phyloP scores from a whole-genome alignment of 768 basidiomycete species.

The Xerocomellus amylosporus region DNA sequence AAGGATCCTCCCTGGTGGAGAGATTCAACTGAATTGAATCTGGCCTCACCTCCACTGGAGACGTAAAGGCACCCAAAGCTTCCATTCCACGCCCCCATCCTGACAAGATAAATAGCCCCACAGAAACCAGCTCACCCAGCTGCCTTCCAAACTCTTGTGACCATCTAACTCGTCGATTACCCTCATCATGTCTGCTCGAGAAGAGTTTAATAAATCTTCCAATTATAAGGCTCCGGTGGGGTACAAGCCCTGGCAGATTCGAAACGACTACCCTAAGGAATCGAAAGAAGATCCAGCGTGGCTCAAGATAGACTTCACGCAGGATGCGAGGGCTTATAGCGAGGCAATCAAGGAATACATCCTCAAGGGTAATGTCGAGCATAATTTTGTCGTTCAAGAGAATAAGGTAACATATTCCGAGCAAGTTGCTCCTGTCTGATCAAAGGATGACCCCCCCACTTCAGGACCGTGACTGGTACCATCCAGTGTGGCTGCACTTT shows the following conservation, averaged over 20 bases:
- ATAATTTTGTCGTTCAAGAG: background rate
- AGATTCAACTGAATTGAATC: too few relatives aligned
- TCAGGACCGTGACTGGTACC: background rate
- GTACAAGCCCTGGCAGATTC: background rate
- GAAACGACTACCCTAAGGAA: background rate
- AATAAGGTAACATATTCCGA: background rate
- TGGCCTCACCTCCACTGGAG: background rate
- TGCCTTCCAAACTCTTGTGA: background rate
- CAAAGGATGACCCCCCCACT: background rate
- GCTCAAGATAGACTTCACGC: background rate
- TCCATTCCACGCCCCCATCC: background rate
- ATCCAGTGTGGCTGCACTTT: slow-evolving; percentile 2
- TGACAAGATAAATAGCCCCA: background rate
- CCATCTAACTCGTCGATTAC: background rate
- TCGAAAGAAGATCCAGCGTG: background rate
- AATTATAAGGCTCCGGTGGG: background rate
- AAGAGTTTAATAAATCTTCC: background rate
- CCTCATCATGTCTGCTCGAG: background rate
- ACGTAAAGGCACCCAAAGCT: background rate
- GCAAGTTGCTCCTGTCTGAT: background rate
- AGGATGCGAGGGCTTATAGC: background rate
- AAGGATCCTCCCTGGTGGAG: too few relatives aligned
- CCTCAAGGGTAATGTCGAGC: background rate
- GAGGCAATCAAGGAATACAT: background rate
- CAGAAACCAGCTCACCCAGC: background rate